These are phyloP conservation scores for Herpomyces periplanetae DNA, from an alignment of 2,329 filamentous ascomycete genomes.

Conservation along the genomic window DNA sequence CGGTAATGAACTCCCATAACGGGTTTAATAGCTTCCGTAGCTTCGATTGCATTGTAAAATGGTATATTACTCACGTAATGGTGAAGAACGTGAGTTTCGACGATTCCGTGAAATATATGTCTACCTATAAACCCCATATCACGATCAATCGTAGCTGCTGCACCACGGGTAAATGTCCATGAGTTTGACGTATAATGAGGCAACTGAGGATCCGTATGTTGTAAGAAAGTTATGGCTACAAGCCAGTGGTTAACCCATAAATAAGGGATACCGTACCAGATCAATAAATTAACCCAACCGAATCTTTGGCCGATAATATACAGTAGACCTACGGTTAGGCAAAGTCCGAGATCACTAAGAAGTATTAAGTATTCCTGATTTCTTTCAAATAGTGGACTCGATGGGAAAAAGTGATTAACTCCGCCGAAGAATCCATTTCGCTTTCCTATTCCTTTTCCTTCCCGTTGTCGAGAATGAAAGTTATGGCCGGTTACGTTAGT, in stretches of 20 bases:
- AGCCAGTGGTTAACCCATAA: conserved; percentile 98
- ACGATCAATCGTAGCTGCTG: conserved; percentile 76
- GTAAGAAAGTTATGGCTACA: conserved; percentile 80
- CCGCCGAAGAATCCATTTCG: conserved; percentile 34
- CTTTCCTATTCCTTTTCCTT: conserved; percentile 81
- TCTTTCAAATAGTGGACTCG: conserved; percentile 58
- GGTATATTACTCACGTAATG: conserved; percentile 88
- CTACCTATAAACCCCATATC: conserved; percentile 89
- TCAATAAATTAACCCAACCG: conserved; percentile 46
- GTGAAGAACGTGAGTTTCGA: conserved; percentile 90
- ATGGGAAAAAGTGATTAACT: conserved; percentile 79
- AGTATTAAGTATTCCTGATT: conserved; percentile 59
- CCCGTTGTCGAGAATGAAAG: conserved; percentile 53
- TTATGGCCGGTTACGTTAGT: conserved; percentile 88
- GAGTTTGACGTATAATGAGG: conserved; percentile 56
- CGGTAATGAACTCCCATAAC: conserved; percentile 92
- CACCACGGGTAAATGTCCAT: conserved; percentile 78
- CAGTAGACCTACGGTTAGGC: conserved; percentile 17
- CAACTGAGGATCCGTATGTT: conserved; percentile 77
- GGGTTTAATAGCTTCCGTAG: conserved; percentile 61
- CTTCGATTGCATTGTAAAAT: conserved; percentile 86
- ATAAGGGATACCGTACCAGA: conserved; percentile 87
- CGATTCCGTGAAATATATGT: conserved; percentile 62
- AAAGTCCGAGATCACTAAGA: conserved; percentile 39
- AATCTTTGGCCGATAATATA: conserved; percentile 30